Conservation (phyloP, 2,329 filamentous ascomycete genomes). For the Fusarium napiforme region DNA sequence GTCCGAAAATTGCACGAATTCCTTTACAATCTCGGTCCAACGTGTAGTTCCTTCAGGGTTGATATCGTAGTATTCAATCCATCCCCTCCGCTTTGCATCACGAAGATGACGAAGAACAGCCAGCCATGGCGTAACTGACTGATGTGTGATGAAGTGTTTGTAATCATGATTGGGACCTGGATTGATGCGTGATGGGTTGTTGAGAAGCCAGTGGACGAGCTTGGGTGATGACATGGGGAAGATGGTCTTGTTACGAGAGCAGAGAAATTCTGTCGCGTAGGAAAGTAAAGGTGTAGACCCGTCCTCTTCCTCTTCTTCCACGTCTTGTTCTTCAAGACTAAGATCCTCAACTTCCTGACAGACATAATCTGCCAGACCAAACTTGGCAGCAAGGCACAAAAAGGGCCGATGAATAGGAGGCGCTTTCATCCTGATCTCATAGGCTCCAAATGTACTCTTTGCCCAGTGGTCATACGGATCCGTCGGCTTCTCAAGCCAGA, state of each 20-base stretch:
- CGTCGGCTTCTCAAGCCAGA: neutral
- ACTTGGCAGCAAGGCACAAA: slow-evolving; percentile 10
- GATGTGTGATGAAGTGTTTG: slow-evolving; percentile 7
- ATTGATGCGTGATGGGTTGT: neutral
- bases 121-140: neutral
- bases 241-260: slow-evolving; percentile 14
- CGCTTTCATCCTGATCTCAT: slow-evolving; percentile 9
- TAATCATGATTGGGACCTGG: slow-evolving; percentile 5
- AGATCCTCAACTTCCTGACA: neutral
- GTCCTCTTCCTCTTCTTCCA: neutral
- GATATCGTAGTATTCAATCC: slow-evolving; percentile 12
- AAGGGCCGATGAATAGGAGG: neutral
- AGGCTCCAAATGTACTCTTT: slow-evolving; percentile 12
- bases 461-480: slow-evolving; percentile 12
- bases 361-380: neutral
- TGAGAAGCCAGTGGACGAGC: slow-evolving; percentile 3
- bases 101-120: slow-evolving; percentile 11
- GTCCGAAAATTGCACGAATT: neutral
- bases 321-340: accelerated
- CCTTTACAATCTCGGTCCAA: neutral
- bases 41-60: slow-evolving; percentile 4
- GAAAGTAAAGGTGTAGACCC: neutral
- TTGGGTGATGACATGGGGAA: slow-evolving; percentile 1
- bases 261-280: slow-evolving; percentile 15
- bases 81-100: slow-evolving; percentile 9